Evolutionary conservation across 306 rosid species (phyloP).

Genomic region (Parietaria judaica): DNA sequence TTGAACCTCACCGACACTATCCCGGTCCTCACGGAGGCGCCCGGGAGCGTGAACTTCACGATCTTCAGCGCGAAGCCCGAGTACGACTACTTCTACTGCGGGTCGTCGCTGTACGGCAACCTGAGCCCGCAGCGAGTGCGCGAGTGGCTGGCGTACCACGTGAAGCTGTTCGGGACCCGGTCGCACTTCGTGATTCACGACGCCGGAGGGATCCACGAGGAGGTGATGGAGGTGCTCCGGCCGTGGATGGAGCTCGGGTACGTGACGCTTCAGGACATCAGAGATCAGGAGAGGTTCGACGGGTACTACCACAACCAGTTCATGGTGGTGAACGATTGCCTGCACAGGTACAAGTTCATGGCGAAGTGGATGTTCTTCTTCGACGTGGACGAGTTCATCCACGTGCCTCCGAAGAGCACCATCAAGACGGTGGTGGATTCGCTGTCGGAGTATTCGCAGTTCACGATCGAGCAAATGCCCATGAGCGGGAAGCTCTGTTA

Average conservation of each 20-base stretch:
- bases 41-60: slow-evolving; percentile 27
- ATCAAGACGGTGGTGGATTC: slow-evolving; percentile 67
- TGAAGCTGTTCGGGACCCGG: slow-evolving; percentile 62
- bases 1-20: slow-evolving; percentile 59
- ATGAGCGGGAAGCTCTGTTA: slow-evolving; percentile 71
- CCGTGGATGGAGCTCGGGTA: slow-evolving; percentile 97
- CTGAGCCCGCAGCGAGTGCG: slow-evolving; percentile 73
- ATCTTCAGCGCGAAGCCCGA: slow-evolving; percentile 51
- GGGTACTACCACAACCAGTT: slow-evolving; percentile 96
- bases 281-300: slow-evolving; percentile 86
- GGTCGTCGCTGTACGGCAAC: slow-evolving; percentile 70
- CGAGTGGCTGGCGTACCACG: slow-evolving; percentile 93
- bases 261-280: slow-evolving; percentile 72
- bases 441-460: slow-evolving; percentile 55
- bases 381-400: slow-evolving; percentile 83
- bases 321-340: slow-evolving; percentile 92
- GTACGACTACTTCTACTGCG: slow-evolving; percentile 77
- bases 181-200: slow-evolving; percentile 87
- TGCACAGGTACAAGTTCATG: slow-evolving; percentile 74
- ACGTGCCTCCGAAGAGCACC: slow-evolving; percentile 63
- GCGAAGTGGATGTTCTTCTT: slow-evolving; percentile 96
- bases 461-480: slow-evolving; percentile 95
- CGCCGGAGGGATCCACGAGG: slow-evolving; percentile 86
- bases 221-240: slow-evolving; percentile 57
- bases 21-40: slow-evolving; percentile 38